Base-by-base conservation (phyloP, 208 protist genomes). In the Trypanosoma cruzi region DNA sequence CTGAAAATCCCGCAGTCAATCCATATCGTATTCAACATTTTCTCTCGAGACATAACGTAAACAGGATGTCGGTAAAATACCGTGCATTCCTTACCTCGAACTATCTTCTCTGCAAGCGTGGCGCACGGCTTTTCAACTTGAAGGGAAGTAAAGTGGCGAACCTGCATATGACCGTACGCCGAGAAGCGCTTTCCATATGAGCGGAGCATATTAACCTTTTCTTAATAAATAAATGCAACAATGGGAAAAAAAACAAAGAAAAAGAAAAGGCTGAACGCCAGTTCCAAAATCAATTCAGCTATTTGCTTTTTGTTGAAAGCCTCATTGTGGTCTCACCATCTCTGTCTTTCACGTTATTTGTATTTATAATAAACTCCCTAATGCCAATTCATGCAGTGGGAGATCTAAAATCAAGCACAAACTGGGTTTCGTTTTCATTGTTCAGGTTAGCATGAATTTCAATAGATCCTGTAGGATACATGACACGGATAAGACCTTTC, bases 1-100 rank as follows among this genome's bases (percentile, higher is more conserved):
- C 77, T 77, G 71, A 94, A 93, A 48, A 97, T 68, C 26, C 88
- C 89, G 53, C 78, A 78, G 55, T 97, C 92, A 20, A 94, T 79
- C 92, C 92, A 97, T 62, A 97, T 81, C 14, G 89, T 97, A 62
- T 90, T 84, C 20, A 95, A 81, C 82, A 93, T 89, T 79, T 97
- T 97, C 66, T 97, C 92, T 26, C 92, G 85, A 24, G 86, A 80
- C 88, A 95, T 93, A 29, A 95, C 87, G 63, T 95, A 97, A 72
- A 75, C 84, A 73, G 92, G 92, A 62, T 97, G 92, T 22, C 74
- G 77, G 75, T 94, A 97, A 80, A 89, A 97, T 28, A 77, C 81
- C 4, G 48, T 81, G 32, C 68, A 58, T 36, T 63, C 70, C n/a
- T 68, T 65, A 0, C 85, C 82, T 42, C 92, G 87, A 32, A 94